phyloP scores from a whole-genome alignment of 2,329 filamentous ascomycete species.

The Zalaria sp. region DNA sequence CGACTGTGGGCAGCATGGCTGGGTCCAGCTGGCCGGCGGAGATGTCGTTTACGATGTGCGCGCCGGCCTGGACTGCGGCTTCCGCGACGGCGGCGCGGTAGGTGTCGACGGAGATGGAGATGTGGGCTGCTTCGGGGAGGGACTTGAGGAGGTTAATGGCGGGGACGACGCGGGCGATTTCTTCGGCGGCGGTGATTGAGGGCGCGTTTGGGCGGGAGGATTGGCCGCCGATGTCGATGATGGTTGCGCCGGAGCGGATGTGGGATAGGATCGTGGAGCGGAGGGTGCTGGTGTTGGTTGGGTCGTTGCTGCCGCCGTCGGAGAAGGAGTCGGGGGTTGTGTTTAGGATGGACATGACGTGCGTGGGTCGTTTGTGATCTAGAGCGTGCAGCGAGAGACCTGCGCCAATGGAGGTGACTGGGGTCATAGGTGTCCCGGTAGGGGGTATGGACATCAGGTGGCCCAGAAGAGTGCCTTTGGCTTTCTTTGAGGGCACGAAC shows the following conservation, averaged over 20 bases:
- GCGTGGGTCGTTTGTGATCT: conserved; percentile 45
- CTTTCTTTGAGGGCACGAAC: conserved; percentile 16
- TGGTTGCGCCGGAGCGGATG: conserved; percentile 57
- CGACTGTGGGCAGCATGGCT: conserved; percentile 70
- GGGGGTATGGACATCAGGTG: neutral
- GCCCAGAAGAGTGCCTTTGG: conserved; percentile 5
- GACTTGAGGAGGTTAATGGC: conserved; percentile 60
- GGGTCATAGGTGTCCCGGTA: conserved; percentile 15
- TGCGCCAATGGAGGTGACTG: conserved; percentile 24
- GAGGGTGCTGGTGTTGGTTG: conserved; percentile 34
- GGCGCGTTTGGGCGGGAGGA: conserved; percentile 69
- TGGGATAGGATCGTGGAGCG: conserved; percentile 45
- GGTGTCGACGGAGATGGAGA: conserved; percentile 83
- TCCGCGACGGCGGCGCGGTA: conserved; percentile 76
- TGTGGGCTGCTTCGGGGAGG: conserved; percentile 44
- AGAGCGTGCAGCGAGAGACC: conserved; percentile 43
- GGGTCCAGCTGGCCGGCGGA: conserved; percentile 68
- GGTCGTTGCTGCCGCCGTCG: conserved; percentile 58
- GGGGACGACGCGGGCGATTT: conserved; percentile 64
- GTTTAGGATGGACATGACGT: conserved; percentile 89
- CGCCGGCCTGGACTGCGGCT: conserved; percentile 61
- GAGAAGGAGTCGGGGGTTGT: conserved; percentile 95
- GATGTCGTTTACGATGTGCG: conserved; percentile 90
- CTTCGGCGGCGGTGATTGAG: conserved; percentile 57
- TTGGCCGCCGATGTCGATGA: conserved; percentile 87